A percentile compares a stretch with the other conserved stretches of the same genome.
These are phyloP conservation scores for Tuber calosporum DNA, from an alignment of 495 filamentous ascomycete species.

Conservation along the genomic window DNA sequence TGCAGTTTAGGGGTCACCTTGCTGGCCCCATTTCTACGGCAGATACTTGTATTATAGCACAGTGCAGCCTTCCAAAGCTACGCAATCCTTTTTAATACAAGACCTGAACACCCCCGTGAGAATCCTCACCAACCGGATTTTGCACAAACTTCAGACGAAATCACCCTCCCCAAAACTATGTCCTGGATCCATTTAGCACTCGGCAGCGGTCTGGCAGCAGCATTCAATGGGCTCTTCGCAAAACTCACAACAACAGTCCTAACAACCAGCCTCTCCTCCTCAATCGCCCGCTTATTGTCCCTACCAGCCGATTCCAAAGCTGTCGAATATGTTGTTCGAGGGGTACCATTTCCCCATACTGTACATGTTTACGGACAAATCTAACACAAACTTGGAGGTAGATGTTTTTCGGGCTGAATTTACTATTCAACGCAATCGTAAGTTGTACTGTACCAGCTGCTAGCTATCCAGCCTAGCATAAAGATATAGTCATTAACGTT, in stretches of 20 bases:
- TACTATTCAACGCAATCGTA: conserved; percentile 76
- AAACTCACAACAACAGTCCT: conserved; percentile 86
- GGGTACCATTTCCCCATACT: conserved; percentile 48
- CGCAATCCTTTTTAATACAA: neutral
- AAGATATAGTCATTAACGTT: neutral
- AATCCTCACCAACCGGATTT: neutral
- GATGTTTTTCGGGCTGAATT: conserved; percentile 81
- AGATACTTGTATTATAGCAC: too few relatives aligned
- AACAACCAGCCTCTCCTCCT: conserved; percentile 61
- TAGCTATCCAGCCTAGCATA: neutral
- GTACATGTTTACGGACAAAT: neutral
- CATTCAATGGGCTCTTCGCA: conserved; percentile 91
- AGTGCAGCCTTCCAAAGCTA: neutral
- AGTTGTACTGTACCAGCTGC: conserved; percentile 29
- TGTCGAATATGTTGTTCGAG: conserved; percentile 61
- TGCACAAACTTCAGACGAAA: neutral
- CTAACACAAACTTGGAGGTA: conserved; percentile 40
- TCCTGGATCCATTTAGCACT: conserved; percentile 75
- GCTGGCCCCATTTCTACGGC: too few relatives aligned
- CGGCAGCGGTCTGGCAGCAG: conserved; percentile 80
- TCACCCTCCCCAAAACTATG: neutral
- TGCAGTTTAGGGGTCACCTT: neutral
- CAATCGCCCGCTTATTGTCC: conserved; percentile 57
- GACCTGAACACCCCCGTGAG: neutral
- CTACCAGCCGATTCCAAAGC: conserved; percentile 49